These are phyloP conservation scores for Eustoma russellianum DNA, from an alignment of 257 asterid species.

Conservation along the genomic window DNA sequence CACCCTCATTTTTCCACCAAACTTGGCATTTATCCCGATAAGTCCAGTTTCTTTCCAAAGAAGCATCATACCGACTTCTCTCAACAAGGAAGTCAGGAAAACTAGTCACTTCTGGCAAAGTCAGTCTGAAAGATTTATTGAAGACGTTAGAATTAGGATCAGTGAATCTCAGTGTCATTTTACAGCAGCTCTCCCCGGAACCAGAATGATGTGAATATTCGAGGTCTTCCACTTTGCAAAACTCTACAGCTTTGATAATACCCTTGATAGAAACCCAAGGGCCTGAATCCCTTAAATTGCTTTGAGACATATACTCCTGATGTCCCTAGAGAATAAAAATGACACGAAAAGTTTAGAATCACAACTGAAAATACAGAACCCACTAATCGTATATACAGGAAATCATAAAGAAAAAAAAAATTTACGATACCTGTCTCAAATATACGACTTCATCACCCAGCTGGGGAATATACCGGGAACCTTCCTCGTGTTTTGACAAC, in stretches of 20 bases:
- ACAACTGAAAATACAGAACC: too few relatives aligned
- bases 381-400: not conserved
- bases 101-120: conserved; percentile 75
- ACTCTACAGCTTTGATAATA: conserved; percentile 70
- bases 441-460: conserved; percentile 75
- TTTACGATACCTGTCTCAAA: conserved; percentile 62
- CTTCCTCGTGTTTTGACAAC: conserved; percentile 78
- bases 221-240: conserved; percentile 68
- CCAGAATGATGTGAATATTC: conserved; percentile 70
- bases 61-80: conserved; percentile 72
- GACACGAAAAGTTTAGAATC: too few relatives aligned
- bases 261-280: conserved; percentile 70
- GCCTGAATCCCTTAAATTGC: conserved; percentile 37
- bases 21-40: conserved; percentile 73
- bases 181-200: conserved; percentile 97
- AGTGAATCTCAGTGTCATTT: conserved; percentile 59
- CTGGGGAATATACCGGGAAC: conserved; percentile 83
- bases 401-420: conserved; percentile 2
- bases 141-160: conserved; percentile 59
- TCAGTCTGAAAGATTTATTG: conserved; percentile 59
- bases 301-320: conserved; percentile 50
- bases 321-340: conserved; percentile 51
- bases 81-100: conserved; percentile 96
- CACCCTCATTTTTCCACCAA: conserved; percentile 93
- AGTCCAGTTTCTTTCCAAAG: conserved; percentile 75